Percentiles rank a stretch among this genome's conserved stretches.
phyloP scores from a whole-genome alignment of 2,329 filamentous ascomycete species.

The Sporothrix globosa region DNA sequence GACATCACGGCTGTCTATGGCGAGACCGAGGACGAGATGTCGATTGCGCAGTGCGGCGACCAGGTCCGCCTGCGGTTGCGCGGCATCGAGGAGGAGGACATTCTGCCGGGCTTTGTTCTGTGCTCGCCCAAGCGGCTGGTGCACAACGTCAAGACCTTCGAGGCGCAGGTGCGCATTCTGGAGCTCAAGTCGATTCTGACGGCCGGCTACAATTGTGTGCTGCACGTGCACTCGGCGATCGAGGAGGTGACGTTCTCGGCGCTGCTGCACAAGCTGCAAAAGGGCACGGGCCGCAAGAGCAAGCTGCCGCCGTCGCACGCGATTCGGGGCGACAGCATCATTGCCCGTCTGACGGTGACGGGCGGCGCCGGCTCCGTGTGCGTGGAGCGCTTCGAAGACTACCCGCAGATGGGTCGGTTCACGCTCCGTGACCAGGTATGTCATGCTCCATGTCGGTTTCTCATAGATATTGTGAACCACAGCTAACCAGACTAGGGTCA shows the following conservation, averaged over 20 bases:
- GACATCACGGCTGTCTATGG: slow-evolving; percentile 86
- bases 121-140: slow-evolving; percentile 94
- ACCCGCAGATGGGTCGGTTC: slow-evolving; percentile 90
- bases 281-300: slow-evolving; percentile 90
- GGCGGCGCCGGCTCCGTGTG: slow-evolving; percentile 86
- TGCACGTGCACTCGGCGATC: slow-evolving; percentile 96
- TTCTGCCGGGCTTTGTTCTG: slow-evolving; percentile 91
- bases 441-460: background rate
- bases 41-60: slow-evolving; percentile 83
- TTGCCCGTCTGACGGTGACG: slow-evolving; percentile 85
- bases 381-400: slow-evolving; percentile 93
- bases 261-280: slow-evolving; percentile 91
- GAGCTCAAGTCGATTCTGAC: slow-evolving; percentile 93
- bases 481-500: slow-evolving; percentile 67
- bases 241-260: slow-evolving; percentile 93
- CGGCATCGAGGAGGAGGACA: slow-evolving; percentile 96
- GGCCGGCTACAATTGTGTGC: slow-evolving; percentile 94
- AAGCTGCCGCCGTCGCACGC: slow-evolving; percentile 92
- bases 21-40: slow-evolving; percentile 92
- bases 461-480: slow-evolving; percentile 17
- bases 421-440: slow-evolving; percentile 84
- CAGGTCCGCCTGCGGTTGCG: slow-evolving; percentile 90
- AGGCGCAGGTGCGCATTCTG: slow-evolving; percentile 94
- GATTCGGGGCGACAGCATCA: slow-evolving; percentile 79
- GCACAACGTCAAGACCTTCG: slow-evolving; percentile 85